A percentile compares a stretch with the other conserved stretches of the same genome.
Evolutionary conservation across 805 yeast species (phyloP).

Genomic region (Wickerhamiella sorbophila): DNA sequence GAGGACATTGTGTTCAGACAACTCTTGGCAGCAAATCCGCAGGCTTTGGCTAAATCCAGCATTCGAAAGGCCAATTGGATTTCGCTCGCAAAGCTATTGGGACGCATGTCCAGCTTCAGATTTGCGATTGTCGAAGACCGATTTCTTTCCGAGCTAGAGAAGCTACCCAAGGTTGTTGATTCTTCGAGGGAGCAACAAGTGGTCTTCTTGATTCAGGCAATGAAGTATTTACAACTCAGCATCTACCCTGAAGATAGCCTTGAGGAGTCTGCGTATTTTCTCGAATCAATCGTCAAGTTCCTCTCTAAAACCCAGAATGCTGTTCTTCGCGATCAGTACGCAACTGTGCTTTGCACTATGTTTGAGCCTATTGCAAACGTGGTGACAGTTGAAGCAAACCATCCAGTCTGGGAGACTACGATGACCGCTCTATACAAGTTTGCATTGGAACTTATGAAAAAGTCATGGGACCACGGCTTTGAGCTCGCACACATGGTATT

Average conservation of each 20-base stretch:
- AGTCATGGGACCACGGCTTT: constrained; percentile 53
- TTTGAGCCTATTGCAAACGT: constrained; percentile 71
- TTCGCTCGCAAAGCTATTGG: constrained; percentile 73
- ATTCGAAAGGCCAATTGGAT: constrained; percentile 91
- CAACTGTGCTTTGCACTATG: constrained; percentile 66
- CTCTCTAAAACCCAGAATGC: constrained; percentile 46
- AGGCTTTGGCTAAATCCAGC: constrained; percentile 44
- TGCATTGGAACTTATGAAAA: constrained; percentile 32
- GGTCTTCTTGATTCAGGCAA: constrained; percentile 72
- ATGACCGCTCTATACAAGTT: constrained; percentile 45
- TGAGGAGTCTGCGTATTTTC: constrained; percentile 87
- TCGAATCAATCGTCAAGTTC: constrained; percentile 75
- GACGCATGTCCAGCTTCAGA: constrained; percentile 76
- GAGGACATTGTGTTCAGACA: constrained; percentile 92
- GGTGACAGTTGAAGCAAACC: constrained; percentile 87
- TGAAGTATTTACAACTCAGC: constrained; percentile 67
- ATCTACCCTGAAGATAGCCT: constrained; percentile 79
- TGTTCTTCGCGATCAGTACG: constrained; percentile 60
- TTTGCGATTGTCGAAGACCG: constrained; percentile 83
- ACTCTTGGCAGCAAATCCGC: constrained; percentile 74
- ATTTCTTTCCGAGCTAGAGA: constrained; percentile 84
- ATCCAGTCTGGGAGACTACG: constrained; percentile 88
- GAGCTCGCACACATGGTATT: constrained; percentile 58
- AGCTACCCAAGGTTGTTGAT: constrained; percentile 42
- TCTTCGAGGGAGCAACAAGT: constrained; percentile 45